Evolutionary conservation across 2,329 filamentous ascomycete genomes (phyloP).

Genomic region (Aplosporella prunicola): DNA sequence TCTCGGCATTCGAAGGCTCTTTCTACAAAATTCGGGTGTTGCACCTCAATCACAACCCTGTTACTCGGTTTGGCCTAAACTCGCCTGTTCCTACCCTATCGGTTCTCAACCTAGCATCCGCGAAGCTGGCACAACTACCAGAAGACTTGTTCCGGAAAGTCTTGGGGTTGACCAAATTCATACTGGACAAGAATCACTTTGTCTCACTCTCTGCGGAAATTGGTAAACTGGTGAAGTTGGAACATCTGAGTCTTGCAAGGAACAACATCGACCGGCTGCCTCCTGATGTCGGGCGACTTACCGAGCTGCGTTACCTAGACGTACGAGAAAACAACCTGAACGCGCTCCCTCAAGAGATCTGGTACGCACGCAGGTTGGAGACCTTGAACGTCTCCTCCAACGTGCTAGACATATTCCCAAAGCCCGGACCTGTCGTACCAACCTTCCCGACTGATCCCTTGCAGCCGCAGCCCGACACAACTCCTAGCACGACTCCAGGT

Average conservation of each 20-base stretch:
- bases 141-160: constrained; percentile 84
- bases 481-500: constrained; percentile 35
- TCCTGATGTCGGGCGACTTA: constrained; percentile 76
- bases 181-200: constrained; percentile 92
- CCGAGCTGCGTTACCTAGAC: constrained; percentile 76
- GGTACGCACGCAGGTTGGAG: constrained; percentile 85
- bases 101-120: constrained; percentile 79
- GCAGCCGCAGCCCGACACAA: constrained; percentile 30
- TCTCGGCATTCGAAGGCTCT: constrained; percentile 82
- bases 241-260: constrained; percentile 88
- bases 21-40: constrained; percentile 77
- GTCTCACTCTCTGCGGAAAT: constrained; percentile 80
- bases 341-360: constrained; percentile 83
- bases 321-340: constrained; percentile 89
- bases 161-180: constrained; percentile 74
- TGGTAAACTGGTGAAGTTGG: constrained; percentile 69
- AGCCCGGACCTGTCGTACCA: constrained; percentile 44
- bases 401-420: constrained; percentile 81
- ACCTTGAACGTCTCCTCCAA: constrained; percentile 94
- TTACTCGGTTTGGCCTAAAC: constrained; percentile 84
- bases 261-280: constrained; percentile 81
- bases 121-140: constrained; percentile 77
- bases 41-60: constrained; percentile 86
- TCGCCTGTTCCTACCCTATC: constrained; percentile 71
- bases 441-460: constrained; percentile 10